These are phyloP conservation scores for Erysimum cheiranthoides DNA, from an alignment of 345 rosid genomes.

Conservation along the genomic window DNA sequence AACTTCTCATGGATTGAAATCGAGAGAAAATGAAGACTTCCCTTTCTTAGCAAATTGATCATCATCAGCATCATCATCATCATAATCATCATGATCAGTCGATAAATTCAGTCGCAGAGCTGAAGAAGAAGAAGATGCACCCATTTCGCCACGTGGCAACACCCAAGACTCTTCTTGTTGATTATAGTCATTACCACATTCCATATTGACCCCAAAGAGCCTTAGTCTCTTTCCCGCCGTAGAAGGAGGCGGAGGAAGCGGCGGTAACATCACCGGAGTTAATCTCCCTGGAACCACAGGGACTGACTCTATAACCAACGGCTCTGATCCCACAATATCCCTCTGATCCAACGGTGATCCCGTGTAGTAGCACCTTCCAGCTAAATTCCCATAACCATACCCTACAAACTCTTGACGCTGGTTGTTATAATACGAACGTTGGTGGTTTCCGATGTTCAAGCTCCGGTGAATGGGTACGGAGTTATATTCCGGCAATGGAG, in stretches of 20 bases:
- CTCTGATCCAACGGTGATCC: conserved; percentile 56
- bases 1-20: conserved; percentile 43
- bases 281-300: conserved; percentile 50
- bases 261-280: conserved; percentile 36
- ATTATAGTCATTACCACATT: conserved; percentile 50
- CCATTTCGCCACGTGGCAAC: conserved; percentile 40
- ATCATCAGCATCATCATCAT: conserved; percentile 25
- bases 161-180: conserved; percentile 39
- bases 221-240: conserved; percentile 79
- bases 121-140: conserved; percentile 47
- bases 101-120: conserved; percentile 27
- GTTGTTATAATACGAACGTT: conserved; percentile 38
- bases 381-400: conserved; percentile 50
- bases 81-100: conserved; percentile 26
- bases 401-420: conserved; percentile 50
- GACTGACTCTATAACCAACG: conserved; percentile 72
- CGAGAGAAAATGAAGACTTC: conserved; percentile 47
- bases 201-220: conserved; percentile 96
- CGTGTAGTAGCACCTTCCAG: conserved; percentile 47
- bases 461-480: conserved; percentile 39
- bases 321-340: conserved; percentile 38
- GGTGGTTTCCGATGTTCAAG: conserved; percentile 42
- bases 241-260: conserved; percentile 38
- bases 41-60: conserved; percentile 51
- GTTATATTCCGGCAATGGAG: conserved; percentile 46